Evolutionary conservation across 257 asterid species (phyloP), one percentile per base, ranked within the genome.

Genomic region (Marsdenia floribunda): DNA sequence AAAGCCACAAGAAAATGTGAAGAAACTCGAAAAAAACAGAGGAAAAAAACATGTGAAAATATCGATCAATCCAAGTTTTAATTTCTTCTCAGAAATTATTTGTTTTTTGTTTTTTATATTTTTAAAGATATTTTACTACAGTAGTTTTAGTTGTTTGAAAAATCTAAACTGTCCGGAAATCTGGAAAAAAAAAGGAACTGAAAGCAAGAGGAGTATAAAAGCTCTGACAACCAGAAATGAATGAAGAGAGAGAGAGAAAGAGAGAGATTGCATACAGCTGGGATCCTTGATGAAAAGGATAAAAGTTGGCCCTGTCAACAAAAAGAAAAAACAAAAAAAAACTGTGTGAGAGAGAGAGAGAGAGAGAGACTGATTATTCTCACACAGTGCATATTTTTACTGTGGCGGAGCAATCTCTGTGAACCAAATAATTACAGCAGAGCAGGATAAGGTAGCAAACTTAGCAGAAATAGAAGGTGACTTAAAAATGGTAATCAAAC

Each of bases 181-280:
- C 66, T 44, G 75, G 73, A 65, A 64, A 46, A 60, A 81, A 54
- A 54, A 50, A 42, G 78, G 78, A 73, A 60, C 76, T 76, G 86
- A 82, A 76, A 70, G 81, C 71, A 75, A 74, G 76, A 74, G 77
- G 26, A 0, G 33, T 29, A 29, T 29, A 29, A 29, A 29, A 29
- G 33, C 66, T 10, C 54, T 4, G 1, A 49, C 54, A 29, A 63
- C 19, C 22, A 3, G 69, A 33, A 63, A 6, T 3, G 22, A 16
- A 35, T 14, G 19, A 35, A 35, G 7, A 15, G 46, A 5, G 46
- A 14, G 19, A 29, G 16, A 29, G 21, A n/a, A n/a, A 13, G 68
- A 7, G 58, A 4, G 26, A 21, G 22, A 42, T 18, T 52, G 61
- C 22, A 6, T 24, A 68, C 74, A 68, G 74, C 61, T 68, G 79